Evolutionary conservation across 148 eudicot genomes (phyloP).

Genomic region (Drosera capensis): DNA sequence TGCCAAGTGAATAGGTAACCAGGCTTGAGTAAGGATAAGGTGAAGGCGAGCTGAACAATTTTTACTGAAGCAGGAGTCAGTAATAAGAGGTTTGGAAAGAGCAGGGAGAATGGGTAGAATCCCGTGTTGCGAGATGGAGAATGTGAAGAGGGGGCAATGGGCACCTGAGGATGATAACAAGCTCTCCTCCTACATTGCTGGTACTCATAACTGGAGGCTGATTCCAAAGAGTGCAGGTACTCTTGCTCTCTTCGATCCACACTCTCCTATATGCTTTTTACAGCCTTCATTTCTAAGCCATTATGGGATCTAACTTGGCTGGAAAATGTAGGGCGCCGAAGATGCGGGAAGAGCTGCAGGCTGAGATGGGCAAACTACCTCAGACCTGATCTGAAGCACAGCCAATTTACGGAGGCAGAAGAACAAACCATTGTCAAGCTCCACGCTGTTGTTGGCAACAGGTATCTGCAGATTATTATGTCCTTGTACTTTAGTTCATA

Average conservation of each 20-base stretch:
- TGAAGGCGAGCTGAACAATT: too few relatives aligned
- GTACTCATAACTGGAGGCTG: constrained; percentile 91
- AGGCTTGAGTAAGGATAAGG: too few relatives aligned
- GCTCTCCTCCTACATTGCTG: constrained; percentile 88
- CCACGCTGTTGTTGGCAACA: constrained; percentile 85
- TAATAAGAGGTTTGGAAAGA: too few relatives aligned
- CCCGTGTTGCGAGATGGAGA: constrained; percentile 90
- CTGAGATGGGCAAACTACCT: constrained; percentile 93
- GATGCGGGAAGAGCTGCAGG: constrained; percentile 95
- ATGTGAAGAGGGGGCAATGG: constrained; percentile 95
- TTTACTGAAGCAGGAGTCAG: too few relatives aligned
- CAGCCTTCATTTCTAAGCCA: not conserved
- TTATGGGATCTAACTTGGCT: too few relatives aligned
- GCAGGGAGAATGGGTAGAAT: constrained; percentile 54
- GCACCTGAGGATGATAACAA: constrained; percentile 97
- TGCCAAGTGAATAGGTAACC: too few relatives aligned
- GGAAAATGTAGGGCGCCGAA: constrained; percentile 47
- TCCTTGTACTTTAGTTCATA: too few relatives aligned
- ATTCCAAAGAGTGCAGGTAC: constrained; percentile 89
- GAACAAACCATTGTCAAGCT: constrained; percentile 81
- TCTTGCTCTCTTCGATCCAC: not conserved
- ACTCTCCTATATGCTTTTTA: not conserved
- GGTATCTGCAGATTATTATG: constrained; percentile 22
- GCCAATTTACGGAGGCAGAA: constrained; percentile 69
- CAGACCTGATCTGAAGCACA: constrained; percentile 84